phyloP scores from a whole-genome alignment of 768 basidiomycete species.

The Leccinum variicolor region DNA sequence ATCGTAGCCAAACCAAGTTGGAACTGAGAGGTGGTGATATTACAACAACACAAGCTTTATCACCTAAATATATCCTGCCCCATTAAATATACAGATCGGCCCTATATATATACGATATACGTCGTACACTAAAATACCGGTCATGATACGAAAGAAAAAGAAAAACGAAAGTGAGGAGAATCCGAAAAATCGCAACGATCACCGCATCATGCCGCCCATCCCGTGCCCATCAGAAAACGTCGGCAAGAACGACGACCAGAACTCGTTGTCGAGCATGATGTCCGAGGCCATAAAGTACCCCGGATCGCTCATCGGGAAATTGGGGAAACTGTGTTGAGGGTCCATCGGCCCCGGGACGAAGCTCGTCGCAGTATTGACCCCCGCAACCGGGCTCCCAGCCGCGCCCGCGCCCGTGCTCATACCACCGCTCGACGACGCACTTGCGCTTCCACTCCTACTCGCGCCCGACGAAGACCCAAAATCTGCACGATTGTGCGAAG shows the following conservation, averaged over 20 bases:
- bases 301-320: slow-evolving; percentile 23
- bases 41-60: slow-evolving; percentile 4
- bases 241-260: slow-evolving; percentile 42
- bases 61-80: slow-evolving; percentile 1
- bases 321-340: slow-evolving; percentile 19
- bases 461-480: slow-evolving; percentile 15
- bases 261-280: slow-evolving; percentile 40
- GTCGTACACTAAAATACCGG: neutral
- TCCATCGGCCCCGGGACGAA: slow-evolving; percentile 9
- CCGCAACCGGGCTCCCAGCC: slow-evolving; percentile 3
- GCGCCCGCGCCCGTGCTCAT: slow-evolving; percentile 12
- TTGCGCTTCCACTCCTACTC: slow-evolving; percentile 13
- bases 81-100: slow-evolving; percentile 4
- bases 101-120: slow-evolving; percentile 1
- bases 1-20: neutral
- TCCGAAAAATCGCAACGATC: neutral
- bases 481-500: slow-evolving; percentile 11
- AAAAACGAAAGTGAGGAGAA: neutral
- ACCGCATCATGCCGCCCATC: slow-evolving; percentile 10
- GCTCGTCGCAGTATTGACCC: neutral
- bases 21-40: neutral
- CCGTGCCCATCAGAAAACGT: slow-evolving; percentile 27
- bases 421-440: slow-evolving; percentile 14
- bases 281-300: slow-evolving; percentile 35
- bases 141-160: neutral